Evolutionary conservation across 1,139 yeast species (phyloP), one percentile per base, ranked within the genome.

Genomic region (Hyphopichia buzzinii): DNA sequence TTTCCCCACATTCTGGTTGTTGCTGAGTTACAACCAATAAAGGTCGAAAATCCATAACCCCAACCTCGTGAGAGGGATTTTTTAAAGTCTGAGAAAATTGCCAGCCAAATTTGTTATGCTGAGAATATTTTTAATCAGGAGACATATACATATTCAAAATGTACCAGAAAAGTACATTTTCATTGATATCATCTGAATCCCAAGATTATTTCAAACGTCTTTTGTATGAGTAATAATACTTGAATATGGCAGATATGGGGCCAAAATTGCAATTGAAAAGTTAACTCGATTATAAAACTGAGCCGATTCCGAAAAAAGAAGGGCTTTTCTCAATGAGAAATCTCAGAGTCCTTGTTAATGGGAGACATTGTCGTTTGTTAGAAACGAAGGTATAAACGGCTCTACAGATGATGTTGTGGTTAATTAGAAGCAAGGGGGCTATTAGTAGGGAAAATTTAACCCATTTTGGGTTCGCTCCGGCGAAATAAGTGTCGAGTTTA

Each of bases 161-260:
- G 14, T 25, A 8, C 14, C 14, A 6, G 27, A 8, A 8, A 6
- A 25, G 14, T n/a, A n/a, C 8, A 8, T 8, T 25, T n/a, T n/a
- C 10, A 8, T 8, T 30, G 24, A 3, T 5, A 3, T 30, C 26
- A 22, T 30, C 4, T 2, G 13, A 30, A 12, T n/a, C 25, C 13
- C 10, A 11, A n/a, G 8, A 4, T 2, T 6, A 21, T 21, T 30
- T 5, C 12, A 11, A 30, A 13, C 7, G 19, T 12, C 26, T 13
- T 30, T 30, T 30, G 26, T 30, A 21, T 13, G 32, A 16, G 19
- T 11, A 13, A n/a, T n/a, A n/a, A n/a, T n/a, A n/a, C n/a, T n/a
- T n/a, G n/a, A n/a, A n/a, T n/a, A n/a, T n/a, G n/a, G n/a, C n/a
- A n/a, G n/a, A n/a, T n/a, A n/a, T n/a, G n/a, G n/a, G n/a, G n/a